Percentiles rank a stretch among this genome's conserved stretches.
Conservation (phyloP, 176 grass and related monocot genomes). For the Triticum dicoccoides region DNA sequence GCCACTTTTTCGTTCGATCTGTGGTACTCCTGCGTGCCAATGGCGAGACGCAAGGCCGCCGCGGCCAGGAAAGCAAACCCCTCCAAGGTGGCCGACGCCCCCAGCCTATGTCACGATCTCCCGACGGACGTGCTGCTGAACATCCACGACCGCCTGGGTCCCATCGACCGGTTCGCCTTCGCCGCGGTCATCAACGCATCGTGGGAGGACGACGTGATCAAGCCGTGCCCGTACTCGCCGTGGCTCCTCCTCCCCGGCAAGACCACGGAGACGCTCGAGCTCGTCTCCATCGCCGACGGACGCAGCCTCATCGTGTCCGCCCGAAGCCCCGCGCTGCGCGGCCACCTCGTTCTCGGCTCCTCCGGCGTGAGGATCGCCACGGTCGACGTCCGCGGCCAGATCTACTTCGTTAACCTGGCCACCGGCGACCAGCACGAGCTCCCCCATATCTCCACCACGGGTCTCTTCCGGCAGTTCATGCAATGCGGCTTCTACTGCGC, state of each 20-base stretch:
- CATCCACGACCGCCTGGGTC: no score
- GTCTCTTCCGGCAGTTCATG: background rate
- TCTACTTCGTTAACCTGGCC: background rate
- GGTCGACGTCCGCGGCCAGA: background rate
- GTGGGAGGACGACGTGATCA: background rate
- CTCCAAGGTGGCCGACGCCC: no score
- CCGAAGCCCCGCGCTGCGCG: background rate
- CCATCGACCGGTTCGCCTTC: no score
- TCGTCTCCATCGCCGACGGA: background rate
- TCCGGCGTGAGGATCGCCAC: background rate
- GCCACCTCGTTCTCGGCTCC: background rate
- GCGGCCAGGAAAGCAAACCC: no score
- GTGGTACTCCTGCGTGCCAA: no score
- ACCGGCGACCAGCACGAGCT: background rate
- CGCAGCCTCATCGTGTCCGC: background rate
- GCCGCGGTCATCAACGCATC: background rate
- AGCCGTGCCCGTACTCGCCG: background rate
- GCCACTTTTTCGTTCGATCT: no score
- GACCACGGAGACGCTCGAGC: no score
- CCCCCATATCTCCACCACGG: background rate
- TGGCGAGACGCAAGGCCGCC: no score
- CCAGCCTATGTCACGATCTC: no score
- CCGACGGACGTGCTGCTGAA: no score
- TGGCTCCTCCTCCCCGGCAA: constrained; percentile 1
- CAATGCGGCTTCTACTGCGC: no score